Conservation (phyloP, 305 asterid genomes). For the Fraxinus latifolia region DNA sequence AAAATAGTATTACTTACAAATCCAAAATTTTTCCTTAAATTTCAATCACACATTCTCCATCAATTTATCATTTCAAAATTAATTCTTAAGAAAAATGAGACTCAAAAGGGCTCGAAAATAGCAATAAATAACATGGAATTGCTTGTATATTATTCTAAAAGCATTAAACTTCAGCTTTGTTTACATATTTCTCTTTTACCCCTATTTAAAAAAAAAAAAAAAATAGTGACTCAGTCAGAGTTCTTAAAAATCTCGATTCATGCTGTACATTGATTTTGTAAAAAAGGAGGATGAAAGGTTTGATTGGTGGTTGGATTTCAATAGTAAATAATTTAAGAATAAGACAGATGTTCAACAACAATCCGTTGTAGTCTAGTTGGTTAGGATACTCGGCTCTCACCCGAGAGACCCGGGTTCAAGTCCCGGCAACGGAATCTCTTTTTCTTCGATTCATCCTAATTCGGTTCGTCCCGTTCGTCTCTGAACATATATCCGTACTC, state of each 20-base stretch:
- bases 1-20: too few relatives aligned
- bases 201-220: background rate
- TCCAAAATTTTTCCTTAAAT: too few relatives aligned
- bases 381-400: background rate
- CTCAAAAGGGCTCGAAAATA: background rate
- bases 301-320: background rate
- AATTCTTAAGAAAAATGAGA: too few relatives aligned
- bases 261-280: background rate
- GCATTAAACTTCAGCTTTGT: background rate
- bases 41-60: too few relatives aligned
- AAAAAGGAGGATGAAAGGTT: background rate
- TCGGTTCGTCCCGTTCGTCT: background rate
- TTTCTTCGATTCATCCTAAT: background rate
- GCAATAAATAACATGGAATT: too few relatives aligned
- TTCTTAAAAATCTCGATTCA: background rate
- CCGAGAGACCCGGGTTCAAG: conserved; percentile 8
- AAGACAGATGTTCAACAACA: background rate
- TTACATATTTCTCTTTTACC: background rate
- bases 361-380: conserved; percentile 10
- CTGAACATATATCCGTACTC: background rate
- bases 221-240: background rate
- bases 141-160: background rate
- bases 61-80: too few relatives aligned
- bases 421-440: background rate
- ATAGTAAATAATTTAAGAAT: background rate